phyloP scores from a whole-genome alignment of 768 basidiomycete species.

The Psilocybe tampanensis region DNA sequence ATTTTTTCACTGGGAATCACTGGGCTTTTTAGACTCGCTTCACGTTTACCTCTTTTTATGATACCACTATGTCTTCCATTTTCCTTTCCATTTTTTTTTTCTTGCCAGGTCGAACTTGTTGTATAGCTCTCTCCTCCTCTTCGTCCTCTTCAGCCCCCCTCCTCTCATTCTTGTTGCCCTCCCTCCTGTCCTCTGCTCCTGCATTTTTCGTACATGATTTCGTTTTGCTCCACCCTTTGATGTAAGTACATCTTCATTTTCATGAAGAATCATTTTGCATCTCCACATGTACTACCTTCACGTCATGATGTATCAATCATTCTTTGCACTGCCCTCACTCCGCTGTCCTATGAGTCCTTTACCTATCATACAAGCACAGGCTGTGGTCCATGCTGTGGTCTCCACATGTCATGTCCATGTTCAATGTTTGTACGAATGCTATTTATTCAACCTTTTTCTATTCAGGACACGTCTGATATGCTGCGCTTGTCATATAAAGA shows the following conservation, averaged over 20 bases:
- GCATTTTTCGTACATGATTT: slow-evolving; percentile 24
- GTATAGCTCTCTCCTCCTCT: slow-evolving; percentile 26
- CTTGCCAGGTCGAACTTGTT: slow-evolving; percentile 29
- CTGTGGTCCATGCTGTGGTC: too few relatives aligned
- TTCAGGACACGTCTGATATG: slow-evolving; percentile 17
- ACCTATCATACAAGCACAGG: slow-evolving; percentile 5
- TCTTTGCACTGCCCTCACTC: slow-evolving; percentile 14
- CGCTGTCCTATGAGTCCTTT: background rate
- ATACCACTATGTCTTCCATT: slow-evolving; percentile 64
- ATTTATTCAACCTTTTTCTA: background rate
- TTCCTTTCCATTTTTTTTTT: slow-evolving; percentile 19
- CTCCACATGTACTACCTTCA: slow-evolving; percentile 26
- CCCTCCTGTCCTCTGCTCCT: slow-evolving; percentile 21
- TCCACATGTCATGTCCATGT: slow-evolving; percentile 5
- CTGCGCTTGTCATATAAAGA: slow-evolving; percentile 20
- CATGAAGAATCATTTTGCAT: slow-evolving; percentile 30
- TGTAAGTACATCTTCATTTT: slow-evolving; percentile 33
- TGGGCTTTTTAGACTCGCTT: slow-evolving; percentile 66
- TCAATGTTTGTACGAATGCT: background rate
- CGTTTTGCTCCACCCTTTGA: slow-evolving; percentile 35
- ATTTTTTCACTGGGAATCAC: slow-evolving; percentile 56
- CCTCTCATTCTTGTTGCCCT: slow-evolving; percentile 25
- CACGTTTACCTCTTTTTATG: slow-evolving; percentile 76
- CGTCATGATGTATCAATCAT: slow-evolving; percentile 27
- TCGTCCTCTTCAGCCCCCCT: slow-evolving; percentile 20